Percentiles rank a stretch among this genome's conserved stretches.
Conservation (phyloP, 1,284 basidiomycete genomes). For the Cryptococcus deneoformans region DNA sequence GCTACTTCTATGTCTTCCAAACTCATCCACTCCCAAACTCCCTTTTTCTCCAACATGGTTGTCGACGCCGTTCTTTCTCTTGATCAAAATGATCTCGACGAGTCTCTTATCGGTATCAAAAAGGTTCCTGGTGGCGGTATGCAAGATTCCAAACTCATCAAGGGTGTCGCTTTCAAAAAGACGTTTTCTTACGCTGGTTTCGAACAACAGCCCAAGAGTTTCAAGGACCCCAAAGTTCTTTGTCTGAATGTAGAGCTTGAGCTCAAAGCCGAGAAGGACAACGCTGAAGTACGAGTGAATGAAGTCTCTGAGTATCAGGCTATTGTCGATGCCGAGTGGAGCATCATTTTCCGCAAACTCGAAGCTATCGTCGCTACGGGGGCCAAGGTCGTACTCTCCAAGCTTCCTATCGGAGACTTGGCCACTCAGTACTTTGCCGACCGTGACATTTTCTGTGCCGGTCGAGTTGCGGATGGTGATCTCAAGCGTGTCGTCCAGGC, state of each 20-base stretch:
- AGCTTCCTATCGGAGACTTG: constrained; percentile 96
- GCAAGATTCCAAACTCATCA: constrained; percentile 87
- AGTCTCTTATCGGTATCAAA: constrained; percentile 96
- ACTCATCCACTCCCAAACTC: constrained; percentile 97
- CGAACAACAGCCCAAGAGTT: constrained; percentile 97
- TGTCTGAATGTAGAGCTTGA: constrained; percentile 98
- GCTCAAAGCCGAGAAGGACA: constrained; percentile 99
- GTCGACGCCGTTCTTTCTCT: constrained; percentile 93
- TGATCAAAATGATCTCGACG: constrained; percentile 91
- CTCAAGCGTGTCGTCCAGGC: constrained; percentile 94
- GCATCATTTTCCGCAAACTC: constrained; percentile 97
- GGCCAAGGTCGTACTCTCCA: constrained; percentile 96
- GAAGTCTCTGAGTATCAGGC: constrained; percentile 98
- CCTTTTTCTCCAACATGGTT: constrained; percentile 99
- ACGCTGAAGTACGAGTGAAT: constrained; percentile 96
- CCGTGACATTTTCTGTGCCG: constrained; percentile 98
- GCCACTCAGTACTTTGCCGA: constrained; percentile 99
- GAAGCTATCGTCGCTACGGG: constrained; percentile 96
- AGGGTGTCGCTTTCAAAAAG: constrained; percentile 98
- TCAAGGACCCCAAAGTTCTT: constrained; percentile 83
- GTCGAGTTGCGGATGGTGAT: constrained; percentile 87
- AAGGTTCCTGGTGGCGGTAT: constrained; percentile 99
- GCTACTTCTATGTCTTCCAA: constrained; percentile 99
- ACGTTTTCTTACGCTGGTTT: constrained; percentile 99
- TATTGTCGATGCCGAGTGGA: constrained; percentile 99